These are phyloP conservation scores for Thamnidium elegans DNA, from an alignment of 192 early-diverging fungal species.

Conservation along the genomic window DNA sequence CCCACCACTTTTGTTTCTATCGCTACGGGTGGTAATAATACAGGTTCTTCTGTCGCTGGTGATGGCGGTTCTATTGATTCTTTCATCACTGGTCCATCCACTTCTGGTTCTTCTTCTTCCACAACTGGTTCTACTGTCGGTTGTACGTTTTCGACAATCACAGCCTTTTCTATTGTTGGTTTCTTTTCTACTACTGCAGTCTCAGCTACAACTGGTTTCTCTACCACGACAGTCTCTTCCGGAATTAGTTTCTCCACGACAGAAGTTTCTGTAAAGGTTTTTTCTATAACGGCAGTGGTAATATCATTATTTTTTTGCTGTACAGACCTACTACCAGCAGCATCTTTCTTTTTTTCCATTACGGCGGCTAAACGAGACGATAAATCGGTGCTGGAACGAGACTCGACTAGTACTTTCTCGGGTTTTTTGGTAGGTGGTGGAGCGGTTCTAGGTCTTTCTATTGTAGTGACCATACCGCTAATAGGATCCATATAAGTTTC, in stretches of 20 bases:
- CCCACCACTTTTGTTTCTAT: background rate
- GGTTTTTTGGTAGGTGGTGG: slow-evolving; percentile 5
- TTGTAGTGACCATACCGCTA: slow-evolving; percentile 47
- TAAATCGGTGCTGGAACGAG: slow-evolving; percentile 40
- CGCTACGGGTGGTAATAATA: background rate
- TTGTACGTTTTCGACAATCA: too few relatives aligned
- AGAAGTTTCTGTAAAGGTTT: too few relatives aligned
- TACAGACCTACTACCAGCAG: too few relatives aligned
- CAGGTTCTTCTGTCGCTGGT: background rate
- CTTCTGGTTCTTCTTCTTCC: background rate
- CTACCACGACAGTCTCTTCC: background rate
- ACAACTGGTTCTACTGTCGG: too few relatives aligned
- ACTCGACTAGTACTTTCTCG: slow-evolving; percentile 3
- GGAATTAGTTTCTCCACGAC: background rate
- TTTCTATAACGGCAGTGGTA: too few relatives aligned
- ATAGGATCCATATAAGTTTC: slow-evolving; percentile 49
- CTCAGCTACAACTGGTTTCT: background rate
- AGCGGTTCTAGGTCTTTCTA: slow-evolving; percentile 23
- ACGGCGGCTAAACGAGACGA: slow-evolving; percentile 48
- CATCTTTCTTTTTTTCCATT: slow-evolving; percentile 36
- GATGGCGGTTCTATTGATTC: background rate
- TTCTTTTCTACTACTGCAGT: background rate
- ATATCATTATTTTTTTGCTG: too few relatives aligned
- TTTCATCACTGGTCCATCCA: background rate
- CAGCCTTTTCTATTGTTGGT: background rate